These are phyloP conservation scores for Fraxinus sp. DNA, from an alignment of 305 asterid genomes.

Conservation along the genomic window DNA sequence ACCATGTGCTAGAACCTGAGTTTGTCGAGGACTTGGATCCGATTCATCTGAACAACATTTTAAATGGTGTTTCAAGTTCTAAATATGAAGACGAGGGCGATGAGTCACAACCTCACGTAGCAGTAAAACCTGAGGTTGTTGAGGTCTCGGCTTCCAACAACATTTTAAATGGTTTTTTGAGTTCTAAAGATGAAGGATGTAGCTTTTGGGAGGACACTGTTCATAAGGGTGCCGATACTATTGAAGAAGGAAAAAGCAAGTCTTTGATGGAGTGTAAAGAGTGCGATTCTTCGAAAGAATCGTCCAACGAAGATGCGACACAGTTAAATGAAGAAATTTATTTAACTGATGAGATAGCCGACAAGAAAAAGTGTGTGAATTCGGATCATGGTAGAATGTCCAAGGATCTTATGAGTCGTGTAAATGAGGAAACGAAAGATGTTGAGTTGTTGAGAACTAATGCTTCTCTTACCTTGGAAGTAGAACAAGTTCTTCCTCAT, in stretches of 20 bases:
- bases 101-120: slow-evolving; percentile 31
- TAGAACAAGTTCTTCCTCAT: background rate
- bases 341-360: slow-evolving; percentile 29
- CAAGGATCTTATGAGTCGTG: slow-evolving; percentile 16
- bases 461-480: slow-evolving; percentile 25
- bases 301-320: slow-evolving; percentile 20
- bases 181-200: slow-evolving; percentile 30
- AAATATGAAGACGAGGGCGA: slow-evolving; percentile 27
- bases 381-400: slow-evolving; percentile 26
- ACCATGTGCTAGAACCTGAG: slow-evolving; percentile 34
- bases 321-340: slow-evolving; percentile 33
- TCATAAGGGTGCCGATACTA: slow-evolving; percentile 25
- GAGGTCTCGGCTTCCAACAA: slow-evolving; percentile 30
- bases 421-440: slow-evolving; percentile 12
- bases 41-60: slow-evolving; percentile 10
- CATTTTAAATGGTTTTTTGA: slow-evolving; percentile 17
- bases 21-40: slow-evolving; percentile 32
- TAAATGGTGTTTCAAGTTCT: slow-evolving; percentile 20
- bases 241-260: slow-evolving; percentile 22
- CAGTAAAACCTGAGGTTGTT: slow-evolving; percentile 36
- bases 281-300: slow-evolving; percentile 12
- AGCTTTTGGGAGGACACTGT: slow-evolving; percentile 19
- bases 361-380: slow-evolving; percentile 24
- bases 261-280: slow-evolving; percentile 22
- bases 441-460: background rate